Conservation (phyloP, 805 yeast genomes). For the Pichia scutulata region DNA sequence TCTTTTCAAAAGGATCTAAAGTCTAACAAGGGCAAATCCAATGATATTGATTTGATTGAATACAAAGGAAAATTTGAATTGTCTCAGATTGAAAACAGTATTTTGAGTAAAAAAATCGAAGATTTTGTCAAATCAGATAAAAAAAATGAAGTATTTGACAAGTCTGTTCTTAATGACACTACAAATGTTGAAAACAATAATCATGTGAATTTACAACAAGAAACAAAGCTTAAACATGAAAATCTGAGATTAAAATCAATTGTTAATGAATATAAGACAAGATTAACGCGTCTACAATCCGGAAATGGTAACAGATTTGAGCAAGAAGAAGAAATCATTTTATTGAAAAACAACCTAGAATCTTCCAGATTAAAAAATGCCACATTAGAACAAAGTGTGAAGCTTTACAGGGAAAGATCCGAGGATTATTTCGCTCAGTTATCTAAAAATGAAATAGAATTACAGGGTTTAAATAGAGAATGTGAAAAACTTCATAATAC, state of each 20-base stretch:
- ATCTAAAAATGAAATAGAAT: conserved; percentile 72
- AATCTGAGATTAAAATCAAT: conserved; percentile 29
- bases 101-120: conserved; percentile 31
- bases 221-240: conserved; percentile 25
- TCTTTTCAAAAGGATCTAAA: conserved; percentile 30
- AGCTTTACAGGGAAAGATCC: conserved; percentile 61
- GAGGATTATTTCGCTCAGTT: conserved; percentile 66
- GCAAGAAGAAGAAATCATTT: conserved; percentile 32
- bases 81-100: conserved; percentile 36
- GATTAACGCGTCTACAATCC: conserved; percentile 24
- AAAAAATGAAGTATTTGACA: conserved; percentile 8
- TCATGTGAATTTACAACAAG: conserved; percentile 15
- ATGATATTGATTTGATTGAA: conserved; percentile 15
- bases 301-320: conserved; percentile 21
- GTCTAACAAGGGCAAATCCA: conserved; percentile 20
- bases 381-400: conserved; percentile 47
- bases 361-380: conserved; percentile 47
- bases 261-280: conserved; percentile 30
- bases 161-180: conserved; percentile 7
- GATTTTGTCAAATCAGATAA: conserved; percentile 3
- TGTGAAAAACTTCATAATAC: conserved; percentile 50
- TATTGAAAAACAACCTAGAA: conserved; percentile 50
- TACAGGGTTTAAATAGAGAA: conserved; percentile 52
- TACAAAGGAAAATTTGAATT: conserved; percentile 40
- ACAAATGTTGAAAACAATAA: conserved; percentile 8